Evolutionary conservation across 495 filamentous ascomycete genomes (phyloP).

Genomic region (Aspergillus hancockii): DNA sequence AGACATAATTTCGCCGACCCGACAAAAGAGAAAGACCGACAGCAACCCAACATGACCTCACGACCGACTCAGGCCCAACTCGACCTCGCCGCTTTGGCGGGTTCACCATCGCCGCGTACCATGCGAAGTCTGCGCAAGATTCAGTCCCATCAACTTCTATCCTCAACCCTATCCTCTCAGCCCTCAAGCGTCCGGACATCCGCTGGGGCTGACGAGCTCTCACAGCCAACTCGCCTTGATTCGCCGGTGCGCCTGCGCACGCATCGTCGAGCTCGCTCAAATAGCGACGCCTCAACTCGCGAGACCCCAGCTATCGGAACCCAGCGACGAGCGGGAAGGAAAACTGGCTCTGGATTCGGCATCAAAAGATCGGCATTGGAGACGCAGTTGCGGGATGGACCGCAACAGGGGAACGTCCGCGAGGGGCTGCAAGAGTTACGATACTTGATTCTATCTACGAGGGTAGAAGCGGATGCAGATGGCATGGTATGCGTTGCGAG

Average conservation of each 20-base stretch:
- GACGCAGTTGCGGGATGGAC: slow-evolving; percentile 67
- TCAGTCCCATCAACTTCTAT: slow-evolving; percentile 53
- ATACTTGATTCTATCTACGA: slow-evolving; percentile 73
- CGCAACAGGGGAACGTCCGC: slow-evolving; percentile 64
- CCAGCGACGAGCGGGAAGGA: slow-evolving; percentile 52
- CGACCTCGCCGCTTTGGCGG: slow-evolving; percentile 36
- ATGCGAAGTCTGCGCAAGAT: slow-evolving; percentile 54
- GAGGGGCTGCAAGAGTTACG: slow-evolving; percentile 73
- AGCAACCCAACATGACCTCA: slow-evolving; percentile 19
- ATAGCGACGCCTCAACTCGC: slow-evolving; percentile 64
- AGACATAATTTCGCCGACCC: slow-evolving; percentile 11
- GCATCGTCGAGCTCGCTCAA: slow-evolving; percentile 66
- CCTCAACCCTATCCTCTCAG: slow-evolving; percentile 41
- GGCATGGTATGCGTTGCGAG: slow-evolving; percentile 70
- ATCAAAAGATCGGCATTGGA: slow-evolving; percentile 64
- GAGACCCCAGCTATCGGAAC: slow-evolving; percentile 40
- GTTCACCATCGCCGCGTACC: slow-evolving; percentile 47
- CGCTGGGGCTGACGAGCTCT: slow-evolving; percentile 23
- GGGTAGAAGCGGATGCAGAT: slow-evolving; percentile 79
- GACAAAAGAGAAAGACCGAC: neutral
- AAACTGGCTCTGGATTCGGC: slow-evolving; percentile 55
- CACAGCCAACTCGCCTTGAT: slow-evolving; percentile 19
- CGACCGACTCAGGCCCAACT: slow-evolving; percentile 27
- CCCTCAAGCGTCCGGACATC: slow-evolving; percentile 30
- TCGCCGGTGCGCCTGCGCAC: slow-evolving; percentile 34